Conservation (phyloP, 2,329 filamentous ascomycete species). For the Aspergillus sergii region DNA sequence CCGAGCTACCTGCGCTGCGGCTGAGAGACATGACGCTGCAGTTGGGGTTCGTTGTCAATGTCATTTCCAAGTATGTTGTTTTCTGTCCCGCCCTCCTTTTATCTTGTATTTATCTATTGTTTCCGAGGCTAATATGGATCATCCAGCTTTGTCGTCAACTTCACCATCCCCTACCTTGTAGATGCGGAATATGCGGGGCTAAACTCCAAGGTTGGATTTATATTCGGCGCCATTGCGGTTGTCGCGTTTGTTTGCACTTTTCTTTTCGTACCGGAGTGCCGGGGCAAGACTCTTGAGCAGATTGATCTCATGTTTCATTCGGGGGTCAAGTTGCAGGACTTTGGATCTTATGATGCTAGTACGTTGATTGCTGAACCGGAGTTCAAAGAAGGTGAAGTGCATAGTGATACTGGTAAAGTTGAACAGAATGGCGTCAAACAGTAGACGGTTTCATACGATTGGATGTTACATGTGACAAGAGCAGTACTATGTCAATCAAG, state of each 20-base stretch:
- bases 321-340: not conserved
- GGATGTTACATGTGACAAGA: not conserved
- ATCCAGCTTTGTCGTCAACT: slow-evolving; percentile 31
- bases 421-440: not conserved
- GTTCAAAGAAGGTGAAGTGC: not conserved
- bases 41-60: slow-evolving; percentile 10
- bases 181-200: slow-evolving; percentile 39
- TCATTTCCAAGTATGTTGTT: slow-evolving; percentile 7
- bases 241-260: slow-evolving; percentile 28
- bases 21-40: slow-evolving; percentile 12
- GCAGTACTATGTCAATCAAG: not conserved
- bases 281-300: slow-evolving; percentile 16
- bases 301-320: slow-evolving; percentile 7
- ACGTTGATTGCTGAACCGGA: not conserved
- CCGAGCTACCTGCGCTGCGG: slow-evolving; percentile 21
- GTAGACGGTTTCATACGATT: not conserved
- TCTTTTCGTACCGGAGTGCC: slow-evolving; percentile 23
- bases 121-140: not conserved
- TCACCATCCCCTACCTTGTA: slow-evolving; percentile 44
- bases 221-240: not conserved
- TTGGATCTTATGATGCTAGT: not conserved
- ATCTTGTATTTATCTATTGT: not conserved
- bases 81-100: not conserved
- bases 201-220: slow-evolving; percentile 27
- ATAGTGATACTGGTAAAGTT: not conserved